Evolutionary conservation across 805 yeast genomes (phyloP).

Genomic region (Kodamaea hsintzibuensis): DNA sequence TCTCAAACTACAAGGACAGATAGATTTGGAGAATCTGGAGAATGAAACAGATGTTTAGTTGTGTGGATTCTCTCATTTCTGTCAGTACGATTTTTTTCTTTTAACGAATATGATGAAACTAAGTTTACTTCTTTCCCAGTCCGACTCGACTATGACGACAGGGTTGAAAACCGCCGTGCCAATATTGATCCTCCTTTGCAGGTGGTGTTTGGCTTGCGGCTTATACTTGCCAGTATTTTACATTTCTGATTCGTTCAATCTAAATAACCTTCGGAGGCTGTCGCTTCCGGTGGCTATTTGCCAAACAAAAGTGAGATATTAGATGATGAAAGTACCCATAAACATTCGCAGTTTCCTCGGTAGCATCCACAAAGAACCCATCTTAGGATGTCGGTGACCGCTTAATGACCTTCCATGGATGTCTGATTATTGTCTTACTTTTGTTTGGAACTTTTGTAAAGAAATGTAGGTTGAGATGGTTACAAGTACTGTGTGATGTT

Average conservation of each 20-base stretch:
- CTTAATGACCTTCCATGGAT: slow-evolving; percentile 86
- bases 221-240: slow-evolving; percentile 85
- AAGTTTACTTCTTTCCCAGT: slow-evolving; percentile 87
- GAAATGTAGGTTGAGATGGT: background rate
- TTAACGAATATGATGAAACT: slow-evolving; percentile 42
- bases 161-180: slow-evolving; percentile 58
- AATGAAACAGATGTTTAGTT: slow-evolving; percentile 5
- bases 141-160: slow-evolving; percentile 93
- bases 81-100: background rate
- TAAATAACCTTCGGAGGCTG: slow-evolving; percentile 11
- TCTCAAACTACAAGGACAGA: background rate
- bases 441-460: background rate
- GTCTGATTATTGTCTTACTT: slow-evolving; percentile 57
- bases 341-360: slow-evolving; percentile 98
- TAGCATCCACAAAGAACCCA: slow-evolving; percentile 84
- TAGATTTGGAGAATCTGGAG: slow-evolving; percentile 1
- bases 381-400: slow-evolving; percentile 85
- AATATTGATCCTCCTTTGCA: slow-evolving; percentile 39
- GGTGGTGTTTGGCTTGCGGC: slow-evolving; percentile 47
- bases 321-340: slow-evolving; percentile 75
- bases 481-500: background rate
- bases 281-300: slow-evolving; percentile 12
- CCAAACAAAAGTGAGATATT: slow-evolving; percentile 12
- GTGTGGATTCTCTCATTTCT: slow-evolving; percentile 4
- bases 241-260: slow-evolving; percentile 55